phyloP scores from a whole-genome alignment of 225 moss, liverwort and hornwort genomes.

The Lunularia cruciata region DNA sequence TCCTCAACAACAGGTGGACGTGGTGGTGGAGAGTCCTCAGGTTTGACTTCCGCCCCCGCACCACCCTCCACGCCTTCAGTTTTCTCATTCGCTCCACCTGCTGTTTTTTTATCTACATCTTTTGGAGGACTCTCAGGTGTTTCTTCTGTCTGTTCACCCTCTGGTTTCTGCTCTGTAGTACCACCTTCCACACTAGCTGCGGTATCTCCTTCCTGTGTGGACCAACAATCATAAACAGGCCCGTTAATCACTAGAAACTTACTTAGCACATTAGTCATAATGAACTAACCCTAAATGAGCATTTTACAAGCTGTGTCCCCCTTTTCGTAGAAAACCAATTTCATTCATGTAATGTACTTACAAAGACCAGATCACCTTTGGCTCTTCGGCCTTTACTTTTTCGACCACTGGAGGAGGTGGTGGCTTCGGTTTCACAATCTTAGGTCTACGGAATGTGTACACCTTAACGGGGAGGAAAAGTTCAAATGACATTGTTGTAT shows the following conservation, averaged over 20 bases:
- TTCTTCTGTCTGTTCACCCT: constrained; percentile 17
- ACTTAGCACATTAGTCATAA: too few relatives aligned
- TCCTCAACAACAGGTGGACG: constrained; percentile 48
- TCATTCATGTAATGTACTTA: constrained; percentile 3
- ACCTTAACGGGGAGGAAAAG: constrained; percentile 52
- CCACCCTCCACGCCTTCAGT: constrained; percentile 4
- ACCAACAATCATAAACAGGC: too few relatives aligned
- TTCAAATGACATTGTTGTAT: constrained; percentile 70
- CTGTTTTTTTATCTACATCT: neutral
- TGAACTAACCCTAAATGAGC: too few relatives aligned
- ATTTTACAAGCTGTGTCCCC: too few relatives aligned
- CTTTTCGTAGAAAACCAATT: too few relatives aligned
- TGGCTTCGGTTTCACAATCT: constrained; percentile 49
- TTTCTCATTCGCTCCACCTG: constrained; percentile 2
- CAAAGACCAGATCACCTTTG: constrained; percentile 27
- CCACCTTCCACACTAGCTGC: constrained; percentile 21
- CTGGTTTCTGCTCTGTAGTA: constrained; percentile 4
- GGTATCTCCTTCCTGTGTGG: constrained; percentile 22
- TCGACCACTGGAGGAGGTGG: constrained; percentile 1
- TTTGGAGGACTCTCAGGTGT: too few relatives aligned
- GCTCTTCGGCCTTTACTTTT: constrained; percentile 26
- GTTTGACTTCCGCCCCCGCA: constrained; percentile 6
- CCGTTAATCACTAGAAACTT: too few relatives aligned
- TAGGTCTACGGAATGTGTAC: constrained; percentile 61
- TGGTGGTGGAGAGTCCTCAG: constrained; percentile 34